Base-by-base conservation (phyloP, 495 filamentous ascomycete species). In the Stereocaulon alpinum region DNA sequence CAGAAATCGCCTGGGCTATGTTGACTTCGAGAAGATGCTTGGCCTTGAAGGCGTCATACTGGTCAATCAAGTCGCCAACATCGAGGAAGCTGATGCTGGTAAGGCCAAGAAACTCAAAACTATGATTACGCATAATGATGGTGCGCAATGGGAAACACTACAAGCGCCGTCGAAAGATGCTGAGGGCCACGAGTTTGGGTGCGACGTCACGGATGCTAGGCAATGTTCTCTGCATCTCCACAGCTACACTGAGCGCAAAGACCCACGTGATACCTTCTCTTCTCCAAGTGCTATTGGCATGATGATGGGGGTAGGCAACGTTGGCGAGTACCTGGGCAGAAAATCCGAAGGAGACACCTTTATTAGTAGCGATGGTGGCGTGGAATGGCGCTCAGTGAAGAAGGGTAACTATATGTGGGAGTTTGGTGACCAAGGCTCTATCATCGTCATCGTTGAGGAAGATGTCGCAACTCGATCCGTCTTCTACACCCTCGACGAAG, bases 21-120 rank as follows among this genome's bases (percentile, higher is more conserved):
- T 93, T 42, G 93, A 99, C 70, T 99, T 95, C 68, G 93, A 99
- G 69, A 95, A 95, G 75, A 89, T 95, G 80, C 81, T 85, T 29
- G 88, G 87, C 6, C 77, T 97, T 34, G 91, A 97, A 69, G 93
- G 93, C 32, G 89, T 97, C 54, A 83, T 86, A 22, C 67, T 96
- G 42, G 87, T 87, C 50, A 99, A 97, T 64, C 77, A 87, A 17
- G 89, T 99, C 18, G 76, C 76, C 27, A 97, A 97, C 68, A 57
- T 70, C n/a, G 70, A 82, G 12, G 77, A 79, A 15, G 76, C 81
- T 4, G 78, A 71, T n/a, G 77, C 80, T 47, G 84, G 82, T 27
- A 76, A 79, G 34, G 71, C 75, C 44, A 97, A 99, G 78, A 87
- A 84, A 68, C 76, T 95, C 40, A 86, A 86, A 70, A 91, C 86